A percentile compares a stretch with the other conserved stretches of the same genome.
Conservation (phyloP, 805 yeast genomes). For the Nakazawaea ambrosiae region DNA sequence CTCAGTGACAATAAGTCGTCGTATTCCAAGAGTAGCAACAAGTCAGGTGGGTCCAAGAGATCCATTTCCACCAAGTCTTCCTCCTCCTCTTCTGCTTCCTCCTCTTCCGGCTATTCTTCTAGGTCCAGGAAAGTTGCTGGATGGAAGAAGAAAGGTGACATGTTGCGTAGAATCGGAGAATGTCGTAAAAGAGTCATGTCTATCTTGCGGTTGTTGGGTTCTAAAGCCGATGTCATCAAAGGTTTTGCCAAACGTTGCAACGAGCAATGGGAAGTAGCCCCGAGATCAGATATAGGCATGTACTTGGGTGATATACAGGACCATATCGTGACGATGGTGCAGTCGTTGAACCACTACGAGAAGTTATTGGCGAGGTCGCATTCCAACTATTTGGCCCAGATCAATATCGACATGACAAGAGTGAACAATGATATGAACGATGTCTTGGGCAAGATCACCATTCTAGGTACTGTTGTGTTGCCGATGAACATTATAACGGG, state of each 20-base stretch:
- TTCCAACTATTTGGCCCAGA: slow-evolving; percentile 92
- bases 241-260: slow-evolving; percentile 90
- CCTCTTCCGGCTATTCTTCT: slow-evolving; percentile 21
- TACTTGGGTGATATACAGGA: slow-evolving; percentile 97
- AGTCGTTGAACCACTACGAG: slow-evolving; percentile 89
- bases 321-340: slow-evolving; percentile 96
- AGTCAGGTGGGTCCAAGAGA: slow-evolving; percentile 15
- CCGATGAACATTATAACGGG: slow-evolving; percentile 97
- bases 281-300: slow-evolving; percentile 84
- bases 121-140: slow-evolving; percentile 42
- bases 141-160: slow-evolving; percentile 91
- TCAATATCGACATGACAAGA: slow-evolving; percentile 95
- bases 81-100: slow-evolving; percentile 14
- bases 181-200: slow-evolving; percentile 94
- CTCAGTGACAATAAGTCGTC: slow-evolving; percentile 17
- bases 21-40: slow-evolving; percentile 14
- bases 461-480: slow-evolving; percentile 88
- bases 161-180: slow-evolving; percentile 92
- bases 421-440: slow-evolving; percentile 97
- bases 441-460: slow-evolving; percentile 87
- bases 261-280: slow-evolving; percentile 76
- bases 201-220: slow-evolving; percentile 72
- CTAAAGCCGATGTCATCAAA: slow-evolving; percentile 95
- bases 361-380: slow-evolving; percentile 92
- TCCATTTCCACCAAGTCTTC: slow-evolving; percentile 20